Percentiles rank a stretch among this genome's conserved stretches.
phyloP scores from a whole-genome alignment of 2,329 filamentous ascomycete species.

The Colletotrichum agaves region DNA sequence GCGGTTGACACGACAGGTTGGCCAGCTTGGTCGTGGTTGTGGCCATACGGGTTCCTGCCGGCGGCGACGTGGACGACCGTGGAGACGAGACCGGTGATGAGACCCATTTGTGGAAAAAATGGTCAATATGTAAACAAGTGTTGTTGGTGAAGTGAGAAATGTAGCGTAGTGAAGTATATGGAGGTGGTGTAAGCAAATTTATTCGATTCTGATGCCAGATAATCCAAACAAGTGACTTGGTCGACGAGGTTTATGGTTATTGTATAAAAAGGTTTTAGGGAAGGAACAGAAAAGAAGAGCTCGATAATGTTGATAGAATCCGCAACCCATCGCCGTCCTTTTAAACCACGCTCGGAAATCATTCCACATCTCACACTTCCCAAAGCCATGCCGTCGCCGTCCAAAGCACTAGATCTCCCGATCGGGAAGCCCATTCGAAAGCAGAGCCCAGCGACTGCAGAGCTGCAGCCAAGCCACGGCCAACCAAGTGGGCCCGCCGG shows the following conservation, averaged over 20 bases:
- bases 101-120: conserved; percentile 26
- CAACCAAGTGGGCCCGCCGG: conserved; percentile 26
- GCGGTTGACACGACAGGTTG: not conserved
- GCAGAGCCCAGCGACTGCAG: not conserved
- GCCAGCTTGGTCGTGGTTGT: conserved; percentile 15
- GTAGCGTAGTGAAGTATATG: not conserved
- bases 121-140: not conserved
- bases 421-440: conserved; percentile 33
- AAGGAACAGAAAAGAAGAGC: too few species aligned
- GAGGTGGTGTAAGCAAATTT: not conserved
- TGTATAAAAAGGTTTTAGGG: not conserved
- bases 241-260: not conserved
- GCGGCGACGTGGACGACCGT: conserved; percentile 33
- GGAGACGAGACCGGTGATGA: conserved; percentile 35
- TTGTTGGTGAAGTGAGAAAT: not conserved
- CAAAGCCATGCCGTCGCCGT: not conserved
- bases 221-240: not conserved
- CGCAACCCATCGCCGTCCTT: not conserved
- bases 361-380: not conserved
- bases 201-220: not conserved
- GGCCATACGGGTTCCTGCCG: conserved; percentile 32
- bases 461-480: conserved; percentile 32
- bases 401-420: conserved; percentile 8
- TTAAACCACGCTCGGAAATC: not conserved
- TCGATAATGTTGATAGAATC: not conserved